These are phyloP conservation scores for Trypanosoma boissoni DNA, from an alignment of 208 protist genomes.

Conservation along the genomic window DNA sequence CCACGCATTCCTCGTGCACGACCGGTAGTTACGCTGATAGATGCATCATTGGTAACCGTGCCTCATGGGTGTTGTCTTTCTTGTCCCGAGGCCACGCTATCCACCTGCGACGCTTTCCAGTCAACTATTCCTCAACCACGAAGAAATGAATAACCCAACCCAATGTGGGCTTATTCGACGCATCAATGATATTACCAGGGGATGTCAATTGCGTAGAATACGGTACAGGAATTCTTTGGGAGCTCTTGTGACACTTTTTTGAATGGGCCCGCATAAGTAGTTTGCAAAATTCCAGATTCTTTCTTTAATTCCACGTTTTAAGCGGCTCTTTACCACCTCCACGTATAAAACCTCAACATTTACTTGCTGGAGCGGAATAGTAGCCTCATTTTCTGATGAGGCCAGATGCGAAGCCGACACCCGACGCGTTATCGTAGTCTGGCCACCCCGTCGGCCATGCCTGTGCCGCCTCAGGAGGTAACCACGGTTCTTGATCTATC, in stretches of 20 bases:
- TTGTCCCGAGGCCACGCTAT: not conserved
- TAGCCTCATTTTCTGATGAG: not conserved
- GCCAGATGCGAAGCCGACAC: not conserved
- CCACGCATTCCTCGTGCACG: not conserved
- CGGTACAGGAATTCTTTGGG: too few species aligned
- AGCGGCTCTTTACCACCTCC: not conserved
- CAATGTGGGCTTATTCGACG: not conserved
- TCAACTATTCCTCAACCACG: not conserved
- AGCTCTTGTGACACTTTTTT: too few species aligned
- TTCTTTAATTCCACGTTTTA: not conserved
- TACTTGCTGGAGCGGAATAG: not conserved
- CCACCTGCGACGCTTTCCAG: not conserved
- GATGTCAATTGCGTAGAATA: too few species aligned
- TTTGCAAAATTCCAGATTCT: too few species aligned
- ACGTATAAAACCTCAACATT: not conserved
- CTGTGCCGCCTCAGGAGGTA: not conserved
- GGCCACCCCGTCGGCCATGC: not conserved
- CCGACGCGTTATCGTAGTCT: not conserved
- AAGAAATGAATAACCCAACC: not conserved
- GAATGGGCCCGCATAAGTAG: too few species aligned
- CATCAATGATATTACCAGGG: too few species aligned
- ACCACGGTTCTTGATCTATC: not conserved
- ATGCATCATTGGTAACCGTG: not conserved
- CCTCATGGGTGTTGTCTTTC: not conserved
- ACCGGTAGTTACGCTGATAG: not conserved